Evolutionary conservation across 1,139 yeast genomes (phyloP).

Genomic region (Hansenula sp.): DNA sequence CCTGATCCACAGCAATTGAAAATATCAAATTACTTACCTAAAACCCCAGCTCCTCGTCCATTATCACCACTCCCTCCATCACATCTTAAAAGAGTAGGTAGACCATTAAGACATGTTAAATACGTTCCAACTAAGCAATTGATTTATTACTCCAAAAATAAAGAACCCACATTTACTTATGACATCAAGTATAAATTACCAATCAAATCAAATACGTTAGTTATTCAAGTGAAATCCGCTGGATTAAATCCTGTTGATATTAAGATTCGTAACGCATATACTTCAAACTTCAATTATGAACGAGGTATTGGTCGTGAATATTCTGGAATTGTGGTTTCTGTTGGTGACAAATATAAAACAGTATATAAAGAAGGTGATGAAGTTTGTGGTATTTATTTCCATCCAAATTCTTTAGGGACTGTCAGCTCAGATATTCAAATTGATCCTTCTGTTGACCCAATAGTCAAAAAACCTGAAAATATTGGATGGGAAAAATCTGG

Average conservation of each 20-base stretch:
- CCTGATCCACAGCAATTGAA: conserved; percentile 1
- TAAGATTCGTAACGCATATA: conserved; percentile 39
- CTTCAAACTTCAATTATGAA: conserved; percentile 33
- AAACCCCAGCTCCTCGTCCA: conserved; percentile 13
- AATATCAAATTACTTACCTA: conserved; percentile 9
- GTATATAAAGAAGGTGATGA: conserved; percentile 55
- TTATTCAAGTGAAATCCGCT: conserved; percentile 56
- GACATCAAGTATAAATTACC: conserved; percentile 37
- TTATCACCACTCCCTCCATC: conserved; percentile 9
- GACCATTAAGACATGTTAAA: conserved; percentile 37
- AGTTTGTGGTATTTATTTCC: conserved; percentile 54
- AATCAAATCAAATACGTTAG: conserved; percentile 39
- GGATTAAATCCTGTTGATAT: conserved; percentile 70
- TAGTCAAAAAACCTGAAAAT: conserved; percentile 44
- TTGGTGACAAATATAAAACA: conserved; percentile 42
- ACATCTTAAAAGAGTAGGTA: conserved; percentile 30
- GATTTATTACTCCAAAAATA: conserved; percentile 30
- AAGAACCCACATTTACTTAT: conserved; percentile 35
- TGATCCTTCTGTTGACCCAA: conserved; percentile 35
- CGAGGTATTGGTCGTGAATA: conserved; percentile 70
- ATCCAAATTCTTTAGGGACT: conserved; percentile 47
- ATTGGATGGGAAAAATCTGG: conserved; percentile 54
- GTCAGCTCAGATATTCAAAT: conserved; percentile 47
- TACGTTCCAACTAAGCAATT: conserved; percentile 34
- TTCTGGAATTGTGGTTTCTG: conserved; percentile 57